Conservation (phyloP, 2,329 filamentous ascomycete species). For the Calonectria montana region DNA sequence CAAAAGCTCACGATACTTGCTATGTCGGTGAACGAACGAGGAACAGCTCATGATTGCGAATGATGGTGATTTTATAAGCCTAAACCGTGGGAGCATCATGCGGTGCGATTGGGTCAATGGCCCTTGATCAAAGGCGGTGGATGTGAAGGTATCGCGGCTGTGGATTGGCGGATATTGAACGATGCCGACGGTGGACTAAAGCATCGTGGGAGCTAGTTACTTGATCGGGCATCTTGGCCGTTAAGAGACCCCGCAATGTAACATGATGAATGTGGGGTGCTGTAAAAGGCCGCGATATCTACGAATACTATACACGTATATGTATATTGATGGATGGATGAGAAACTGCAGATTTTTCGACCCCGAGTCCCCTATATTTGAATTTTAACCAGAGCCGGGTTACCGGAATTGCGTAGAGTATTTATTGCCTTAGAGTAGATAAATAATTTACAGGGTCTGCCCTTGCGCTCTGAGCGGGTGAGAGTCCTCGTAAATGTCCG, state of each 20-base stretch:
- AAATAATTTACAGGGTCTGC: neutral
- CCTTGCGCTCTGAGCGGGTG: neutral
- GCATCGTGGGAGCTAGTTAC: slow-evolving; percentile 27
- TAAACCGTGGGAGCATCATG: slow-evolving; percentile 9
- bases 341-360: neutral
- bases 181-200: slow-evolving; percentile 22
- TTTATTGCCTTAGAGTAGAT: neutral
- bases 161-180: slow-evolving; percentile 38
- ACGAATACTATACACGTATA: slow-evolving; percentile 7
- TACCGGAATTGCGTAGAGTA: neutral
- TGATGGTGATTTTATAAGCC: slow-evolving; percentile 21
- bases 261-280: slow-evolving; percentile 25
- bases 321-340: slow-evolving; percentile 23
- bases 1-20: neutral
- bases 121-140: slow-evolving; percentile 29
- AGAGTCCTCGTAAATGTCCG: neutral
- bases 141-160: slow-evolving; percentile 26
- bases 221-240: slow-evolving; percentile 38
- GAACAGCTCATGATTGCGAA: neutral
- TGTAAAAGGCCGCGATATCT: slow-evolving; percentile 11
- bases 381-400: no score
- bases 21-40: slow-evolving; percentile 18
- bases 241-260: slow-evolving; percentile 27
- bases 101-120: slow-evolving; percentile 23
- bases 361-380: neutral